Base-by-base conservation (phyloP, 495 filamentous ascomycete species). In the Sporormia fimetaria region DNA sequence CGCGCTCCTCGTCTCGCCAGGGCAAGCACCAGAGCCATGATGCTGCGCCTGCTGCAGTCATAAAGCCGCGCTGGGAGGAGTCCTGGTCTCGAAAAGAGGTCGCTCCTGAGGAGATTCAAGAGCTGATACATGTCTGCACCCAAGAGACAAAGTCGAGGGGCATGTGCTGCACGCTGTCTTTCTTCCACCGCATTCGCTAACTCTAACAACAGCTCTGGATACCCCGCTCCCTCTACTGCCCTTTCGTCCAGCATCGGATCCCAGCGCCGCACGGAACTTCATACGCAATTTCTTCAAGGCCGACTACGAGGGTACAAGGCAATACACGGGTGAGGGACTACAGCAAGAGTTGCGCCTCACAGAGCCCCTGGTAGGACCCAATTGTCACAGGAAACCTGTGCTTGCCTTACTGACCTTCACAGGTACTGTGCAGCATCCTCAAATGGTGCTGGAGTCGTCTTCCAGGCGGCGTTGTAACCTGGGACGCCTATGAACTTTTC, bases 381-480 rank as follows among this genome's bases (percentile, higher is more conserved):
- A 37, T 11, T 12, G 53, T 58, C 51, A 11, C 26, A 11, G 8
- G n/a, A 25, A 23, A 49, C 57, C 34, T 39, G 7, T 39, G 34
- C 27, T 38, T 24, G 26, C 34, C 27, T 37, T 39, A 52, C 52
- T 60, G 37, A 41, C 39, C 6, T 25, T 21, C 33, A 24, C 52
- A 94, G 87, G 87, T 94, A 39, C 69, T 98, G 31, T 86, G 83
- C 49, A 87, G 87, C 55, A 85, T 95, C 21, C 65, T 95, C 49
- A 98, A 96, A 69, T 98, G 90, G 90, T 95, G 90, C 60, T 98
- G 90, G 90, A 87, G 84, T 61, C 74, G 90, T 69, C 67, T 98
- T 25, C 75, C 80, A 25, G 87, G 88, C 34, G 90, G 90, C 52
- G 77, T 98, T 9, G 87, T 98, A 33, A 84, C 84, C 36, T 96